Percentiles rank a stretch among this genome's conserved stretches.
phyloP scores from a whole-genome alignment of 108 stramenopile species.

The Chaetoceros tenuissimus region DNA sequence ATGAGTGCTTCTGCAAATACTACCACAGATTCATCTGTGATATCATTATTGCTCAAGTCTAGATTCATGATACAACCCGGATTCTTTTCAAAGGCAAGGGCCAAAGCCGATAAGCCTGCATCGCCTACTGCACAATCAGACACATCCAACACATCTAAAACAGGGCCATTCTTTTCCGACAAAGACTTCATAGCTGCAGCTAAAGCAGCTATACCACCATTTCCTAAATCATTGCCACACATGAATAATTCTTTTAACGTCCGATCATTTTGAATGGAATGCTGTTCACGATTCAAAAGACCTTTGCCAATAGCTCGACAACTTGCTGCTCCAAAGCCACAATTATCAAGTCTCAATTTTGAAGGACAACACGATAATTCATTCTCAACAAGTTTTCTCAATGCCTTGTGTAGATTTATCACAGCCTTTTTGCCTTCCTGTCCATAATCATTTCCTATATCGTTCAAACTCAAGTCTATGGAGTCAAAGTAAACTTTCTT shows the following conservation, averaged over 20 bases:
- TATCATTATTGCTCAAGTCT: slow-evolving; percentile 69
- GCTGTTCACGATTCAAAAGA: slow-evolving; percentile 3
- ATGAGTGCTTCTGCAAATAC: slow-evolving; percentile 42
- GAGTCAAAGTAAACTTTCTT: slow-evolving; percentile 12
- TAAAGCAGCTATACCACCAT: slow-evolving; percentile 66
- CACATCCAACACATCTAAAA: slow-evolving; percentile 59
- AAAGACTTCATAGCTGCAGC: slow-evolving; percentile 62
- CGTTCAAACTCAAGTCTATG: slow-evolving; percentile 61
- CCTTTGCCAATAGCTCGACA: slow-evolving; percentile 70
- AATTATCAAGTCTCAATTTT: slow-evolving; percentile 39
- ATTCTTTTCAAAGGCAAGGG: slow-evolving; percentile 48
- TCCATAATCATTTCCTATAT: slow-evolving; percentile 27
- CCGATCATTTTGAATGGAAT: slow-evolving; percentile 5
- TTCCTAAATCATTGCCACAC: slow-evolving; percentile 63
- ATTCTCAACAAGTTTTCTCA: slow-evolving; percentile 13
- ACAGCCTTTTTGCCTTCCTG: slow-evolving; percentile 16
- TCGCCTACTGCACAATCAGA: slow-evolving; percentile 67
- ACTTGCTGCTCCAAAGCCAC: slow-evolving; percentile 57
- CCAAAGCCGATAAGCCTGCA: slow-evolving; percentile 61
- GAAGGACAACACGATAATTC: slow-evolving; percentile 23
- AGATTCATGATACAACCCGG: slow-evolving; percentile 42
- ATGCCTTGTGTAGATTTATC: slow-evolving; percentile 12
- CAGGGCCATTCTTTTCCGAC: not conserved
- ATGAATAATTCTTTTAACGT: slow-evolving; percentile 28
- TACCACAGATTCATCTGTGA: slow-evolving; percentile 56